Conservation (phyloP, 2,329 filamentous ascomycete species). For the Sordariomycetes sp. region DNA sequence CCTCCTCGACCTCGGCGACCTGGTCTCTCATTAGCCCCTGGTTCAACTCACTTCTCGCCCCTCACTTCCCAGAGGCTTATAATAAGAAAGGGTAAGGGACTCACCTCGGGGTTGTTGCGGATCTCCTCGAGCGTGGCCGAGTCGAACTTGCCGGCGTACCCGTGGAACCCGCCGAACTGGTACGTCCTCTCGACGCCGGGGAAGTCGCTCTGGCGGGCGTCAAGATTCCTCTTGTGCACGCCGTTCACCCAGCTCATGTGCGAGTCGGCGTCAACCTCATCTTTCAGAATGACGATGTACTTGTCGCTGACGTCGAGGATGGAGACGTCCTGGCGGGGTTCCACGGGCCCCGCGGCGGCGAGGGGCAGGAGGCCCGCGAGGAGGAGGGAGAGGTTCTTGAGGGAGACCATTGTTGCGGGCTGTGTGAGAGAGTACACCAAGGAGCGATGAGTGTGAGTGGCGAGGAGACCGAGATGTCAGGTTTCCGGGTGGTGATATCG, state of each 20-base stretch:
- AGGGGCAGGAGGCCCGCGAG: not conserved
- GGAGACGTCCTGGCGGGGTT: not conserved
- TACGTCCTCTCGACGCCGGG: conserved; percentile 6
- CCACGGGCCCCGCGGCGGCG: not conserved
- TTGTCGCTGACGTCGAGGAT: conserved; percentile 20
- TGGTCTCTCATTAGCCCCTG: too few species aligned
- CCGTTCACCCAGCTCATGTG: conserved; percentile 20
- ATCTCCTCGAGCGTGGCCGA: conserved; percentile 27
- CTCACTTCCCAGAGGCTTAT: too few species aligned
- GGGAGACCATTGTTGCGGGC: too few species aligned
- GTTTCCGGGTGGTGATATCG: too few species aligned
- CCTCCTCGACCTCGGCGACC: conserved; percentile 13
- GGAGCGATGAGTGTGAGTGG: too few species aligned
- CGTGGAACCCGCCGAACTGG: conserved; percentile 16
- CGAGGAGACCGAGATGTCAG: too few species aligned
- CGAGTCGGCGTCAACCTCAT: conserved; percentile 14
- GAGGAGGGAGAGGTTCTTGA: not conserved
- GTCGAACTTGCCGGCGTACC: conserved; percentile 31
- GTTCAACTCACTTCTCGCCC: too few species aligned
- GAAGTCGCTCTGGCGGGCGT: conserved; percentile 21
- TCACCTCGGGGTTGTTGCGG: conserved; percentile 26
- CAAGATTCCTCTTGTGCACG: conserved; percentile 18
- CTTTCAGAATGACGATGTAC: conserved; percentile 34
- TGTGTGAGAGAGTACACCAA: too few species aligned
- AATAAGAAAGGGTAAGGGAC: conserved; percentile 6